Evolutionary conservation across 1,284 basidiomycete species (phyloP).

Genomic region (Moesziomyces globuligerus): DNA sequence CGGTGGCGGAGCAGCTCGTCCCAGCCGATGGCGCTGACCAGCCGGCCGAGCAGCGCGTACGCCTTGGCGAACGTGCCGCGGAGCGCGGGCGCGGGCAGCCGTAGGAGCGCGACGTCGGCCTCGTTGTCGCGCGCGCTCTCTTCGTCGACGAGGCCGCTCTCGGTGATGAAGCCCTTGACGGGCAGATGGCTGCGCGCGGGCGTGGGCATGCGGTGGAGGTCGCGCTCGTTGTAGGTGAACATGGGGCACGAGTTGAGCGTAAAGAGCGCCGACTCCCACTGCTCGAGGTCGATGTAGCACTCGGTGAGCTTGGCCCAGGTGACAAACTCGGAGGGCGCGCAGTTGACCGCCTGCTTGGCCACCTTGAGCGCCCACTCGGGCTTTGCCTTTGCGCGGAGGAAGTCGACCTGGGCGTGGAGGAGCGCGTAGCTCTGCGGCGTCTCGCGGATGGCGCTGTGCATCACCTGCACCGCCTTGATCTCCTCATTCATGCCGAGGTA

Average conservation of each 20-base stretch:
- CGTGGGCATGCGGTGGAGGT: conserved; percentile 86
- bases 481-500: conserved; percentile 98
- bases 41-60: conserved; percentile 85
- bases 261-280: conserved; percentile 86
- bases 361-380: conserved; percentile 88
- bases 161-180: conserved; percentile 83
- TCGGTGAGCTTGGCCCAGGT: conserved; percentile 99
- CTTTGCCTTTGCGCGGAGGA: conserved; percentile 79
- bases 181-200: conserved; percentile 87
- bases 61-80: conserved; percentile 96
- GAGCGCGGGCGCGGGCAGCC: conserved; percentile 91
- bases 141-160: conserved; percentile 74
- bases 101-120: conserved; percentile 90
- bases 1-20: conserved; percentile 95
- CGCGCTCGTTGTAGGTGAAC: conserved; percentile 98
- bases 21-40: conserved; percentile 95
- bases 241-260: conserved; percentile 99
- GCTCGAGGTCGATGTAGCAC: conserved; percentile 86
- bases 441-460: conserved; percentile 82
- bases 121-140: conserved; percentile 81
- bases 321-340: conserved; percentile 95
- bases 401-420: conserved; percentile 93
- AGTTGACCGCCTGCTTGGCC: conserved; percentile 92
- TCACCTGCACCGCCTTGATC: conserved; percentile 95
- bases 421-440: conserved; percentile 92